Evolutionary conservation across 306 rosid species (phyloP).

Genomic region (apple (Malus domestica)): DNA sequence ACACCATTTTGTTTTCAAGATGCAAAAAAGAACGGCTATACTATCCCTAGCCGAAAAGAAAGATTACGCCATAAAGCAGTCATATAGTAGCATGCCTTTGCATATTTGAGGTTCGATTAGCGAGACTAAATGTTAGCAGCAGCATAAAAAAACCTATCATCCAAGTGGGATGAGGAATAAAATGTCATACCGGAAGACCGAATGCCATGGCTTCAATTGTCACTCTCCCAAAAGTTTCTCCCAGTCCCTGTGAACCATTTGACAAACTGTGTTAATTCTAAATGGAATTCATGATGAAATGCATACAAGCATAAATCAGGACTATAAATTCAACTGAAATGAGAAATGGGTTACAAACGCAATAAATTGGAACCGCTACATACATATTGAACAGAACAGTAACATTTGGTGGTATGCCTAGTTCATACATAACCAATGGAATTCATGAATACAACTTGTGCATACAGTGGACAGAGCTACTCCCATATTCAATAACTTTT

Average conservation of each 20-base stretch:
- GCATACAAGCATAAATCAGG: background rate
- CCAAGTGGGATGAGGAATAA: background rate
- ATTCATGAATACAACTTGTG: background rate
- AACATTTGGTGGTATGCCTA: background rate
- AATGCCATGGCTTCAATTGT: slow-evolving; percentile 95
- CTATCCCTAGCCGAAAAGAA: background rate
- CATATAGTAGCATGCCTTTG: background rate
- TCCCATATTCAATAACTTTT: background rate
- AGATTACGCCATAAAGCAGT: background rate
- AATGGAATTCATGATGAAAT: background rate
- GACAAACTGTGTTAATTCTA: slow-evolving; percentile 11
- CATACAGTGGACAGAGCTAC: background rate
- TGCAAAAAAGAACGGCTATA: no score
- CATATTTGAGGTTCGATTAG: background rate
- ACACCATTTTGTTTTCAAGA: background rate
- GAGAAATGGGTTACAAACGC: background rate
- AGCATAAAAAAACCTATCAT: no score
- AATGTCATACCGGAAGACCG: slow-evolving; percentile 80
- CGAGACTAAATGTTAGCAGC: background rate
- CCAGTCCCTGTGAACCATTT: slow-evolving; percentile 59
- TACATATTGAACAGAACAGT: background rate
- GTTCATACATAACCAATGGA: background rate
- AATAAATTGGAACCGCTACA: background rate
- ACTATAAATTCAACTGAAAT: background rate
- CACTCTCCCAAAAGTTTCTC: slow-evolving; percentile 94